These are phyloP conservation scores for Pleurotus citrinopileatus DNA, from an alignment of 768 basidiomycete genomes.

Conservation along the genomic window DNA sequence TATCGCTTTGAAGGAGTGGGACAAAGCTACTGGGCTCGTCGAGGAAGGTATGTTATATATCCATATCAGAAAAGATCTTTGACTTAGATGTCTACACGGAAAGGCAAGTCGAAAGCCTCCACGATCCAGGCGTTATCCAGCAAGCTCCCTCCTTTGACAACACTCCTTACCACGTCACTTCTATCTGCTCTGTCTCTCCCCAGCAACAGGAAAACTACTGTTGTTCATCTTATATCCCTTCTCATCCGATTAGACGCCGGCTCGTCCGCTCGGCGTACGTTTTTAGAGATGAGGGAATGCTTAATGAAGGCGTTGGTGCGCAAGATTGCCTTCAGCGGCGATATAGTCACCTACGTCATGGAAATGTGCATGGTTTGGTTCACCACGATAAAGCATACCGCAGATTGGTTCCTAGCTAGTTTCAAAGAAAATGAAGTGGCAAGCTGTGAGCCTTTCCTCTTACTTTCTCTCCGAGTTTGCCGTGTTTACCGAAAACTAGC, in stretches of 20 bases:
- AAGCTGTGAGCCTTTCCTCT: constrained; percentile 60
- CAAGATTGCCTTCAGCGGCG: constrained; percentile 87
- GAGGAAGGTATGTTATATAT: constrained; percentile 60
- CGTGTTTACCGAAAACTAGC: constrained; percentile 42
- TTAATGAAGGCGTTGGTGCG: constrained; percentile 77
- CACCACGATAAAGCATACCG: constrained; percentile 94
- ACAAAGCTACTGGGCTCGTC: constrained; percentile 78
- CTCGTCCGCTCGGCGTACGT: constrained; percentile 76
- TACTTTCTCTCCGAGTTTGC: not conserved
- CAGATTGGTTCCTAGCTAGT: constrained; percentile 95
- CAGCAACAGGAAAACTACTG: constrained; percentile 72
- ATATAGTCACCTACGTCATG: constrained; percentile 80
- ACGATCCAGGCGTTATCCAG: constrained; percentile 48
- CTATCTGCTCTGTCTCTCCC: constrained; percentile 72
- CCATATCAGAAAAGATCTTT: too few relatives aligned
- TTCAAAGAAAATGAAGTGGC: constrained; percentile 96
- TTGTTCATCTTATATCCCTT: constrained; percentile 68
- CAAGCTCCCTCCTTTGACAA: constrained; percentile 66
- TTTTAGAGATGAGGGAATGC: constrained; percentile 73
- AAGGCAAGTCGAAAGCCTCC: constrained; percentile 62
- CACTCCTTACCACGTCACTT: constrained; percentile 66
- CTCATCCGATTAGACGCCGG: constrained; percentile 75
- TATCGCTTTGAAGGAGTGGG: constrained; percentile 87
- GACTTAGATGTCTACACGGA: not conserved
- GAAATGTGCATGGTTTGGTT: constrained; percentile 89